Percentiles rank a stretch among this genome's conserved stretches.
phyloP scores from a whole-genome alignment of 805 yeast genomes.

The Kazachstania psychrophila region DNA sequence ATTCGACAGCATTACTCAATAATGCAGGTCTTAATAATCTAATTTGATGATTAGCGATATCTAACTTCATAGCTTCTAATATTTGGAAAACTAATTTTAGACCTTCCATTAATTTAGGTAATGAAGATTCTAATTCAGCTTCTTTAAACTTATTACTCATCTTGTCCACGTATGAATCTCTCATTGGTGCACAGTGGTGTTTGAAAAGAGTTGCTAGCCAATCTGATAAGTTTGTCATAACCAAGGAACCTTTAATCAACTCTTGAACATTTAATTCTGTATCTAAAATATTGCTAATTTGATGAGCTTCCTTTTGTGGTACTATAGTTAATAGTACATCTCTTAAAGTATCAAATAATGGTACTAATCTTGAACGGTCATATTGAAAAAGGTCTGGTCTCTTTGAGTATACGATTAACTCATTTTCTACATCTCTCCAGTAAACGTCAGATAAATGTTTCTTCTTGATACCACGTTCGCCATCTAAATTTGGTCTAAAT shows the following conservation, averaged over 20 bases:
- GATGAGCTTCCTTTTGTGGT: slow-evolving; percentile 63
- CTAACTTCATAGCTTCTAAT: slow-evolving; percentile 88
- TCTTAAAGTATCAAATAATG: slow-evolving; percentile 66
- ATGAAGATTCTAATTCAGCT: slow-evolving; percentile 37
- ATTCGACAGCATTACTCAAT: slow-evolving; percentile 77
- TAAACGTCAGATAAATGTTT: slow-evolving; percentile 67
- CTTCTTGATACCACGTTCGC: slow-evolving; percentile 80
- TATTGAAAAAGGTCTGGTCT: slow-evolving; percentile 23
- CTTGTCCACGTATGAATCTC: slow-evolving; percentile 81
- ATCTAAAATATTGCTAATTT: slow-evolving; percentile 66
- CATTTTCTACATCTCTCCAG: slow-evolving; percentile 70
- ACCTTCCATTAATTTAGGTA: slow-evolving; percentile 57
- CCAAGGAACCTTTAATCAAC: slow-evolving; percentile 57
- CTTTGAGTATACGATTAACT: slow-evolving; percentile 41
- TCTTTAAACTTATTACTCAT: slow-evolving; percentile 53
- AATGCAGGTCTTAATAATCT: slow-evolving; percentile 75
- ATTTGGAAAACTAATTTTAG: slow-evolving; percentile 69
- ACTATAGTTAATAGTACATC: slow-evolving; percentile 66
- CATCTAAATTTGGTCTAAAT: slow-evolving; percentile 84
- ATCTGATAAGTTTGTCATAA: slow-evolving; percentile 56
- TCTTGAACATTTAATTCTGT: slow-evolving; percentile 70
- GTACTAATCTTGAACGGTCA: slow-evolving; percentile 44
- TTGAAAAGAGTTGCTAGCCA: slow-evolving; percentile 76
- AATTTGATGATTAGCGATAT: slow-evolving; percentile 91
- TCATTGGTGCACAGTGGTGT: slow-evolving; percentile 91